These are phyloP conservation scores for Daldinia eschscholtzii DNA, from an alignment of 2,329 filamentous ascomycete genomes.

Conservation along the genomic window DNA sequence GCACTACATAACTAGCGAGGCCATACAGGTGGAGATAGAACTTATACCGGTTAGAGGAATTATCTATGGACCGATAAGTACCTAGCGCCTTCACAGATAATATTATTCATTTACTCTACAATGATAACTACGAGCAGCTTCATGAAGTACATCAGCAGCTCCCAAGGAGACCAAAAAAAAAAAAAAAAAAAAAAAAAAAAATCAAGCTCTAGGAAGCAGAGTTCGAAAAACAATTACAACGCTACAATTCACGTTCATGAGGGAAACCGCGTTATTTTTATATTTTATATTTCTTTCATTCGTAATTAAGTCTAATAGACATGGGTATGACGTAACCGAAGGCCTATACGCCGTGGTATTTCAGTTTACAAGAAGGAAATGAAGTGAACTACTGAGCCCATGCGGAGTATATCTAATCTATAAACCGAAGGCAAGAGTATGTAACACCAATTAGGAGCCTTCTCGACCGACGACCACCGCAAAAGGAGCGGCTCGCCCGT, in stretches of 20 bases:
- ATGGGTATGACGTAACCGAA: constrained; percentile 51
- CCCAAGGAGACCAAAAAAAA: no score
- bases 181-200: no score
- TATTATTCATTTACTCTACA: no score
- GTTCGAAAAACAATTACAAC: neutral
- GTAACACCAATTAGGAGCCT: constrained; percentile 46
- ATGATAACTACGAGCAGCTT: no score
- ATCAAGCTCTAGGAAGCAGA: no score
- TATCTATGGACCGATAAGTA: no score
- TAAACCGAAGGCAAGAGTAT: constrained; percentile 50
- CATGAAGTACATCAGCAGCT: no score
- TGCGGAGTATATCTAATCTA: constrained; percentile 48
- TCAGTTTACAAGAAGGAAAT: constrained; percentile 55
- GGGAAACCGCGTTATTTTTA: constrained; percentile 14
- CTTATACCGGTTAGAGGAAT: no score
- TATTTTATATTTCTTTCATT: constrained; percentile 50
- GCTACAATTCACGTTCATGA: constrained; percentile 19
- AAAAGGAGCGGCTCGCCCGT: constrained; percentile 36
- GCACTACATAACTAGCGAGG: neutral
- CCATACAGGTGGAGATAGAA: no score
- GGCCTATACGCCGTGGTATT: constrained; percentile 52
- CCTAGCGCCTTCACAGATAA: no score
- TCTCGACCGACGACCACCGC: constrained; percentile 44
- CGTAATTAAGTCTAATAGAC: constrained; percentile 51
- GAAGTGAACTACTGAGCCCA: constrained; percentile 48